Evolutionary conservation across 140 eudicot species (phyloP).

Genomic region (Anethum foeniculum): DNA sequence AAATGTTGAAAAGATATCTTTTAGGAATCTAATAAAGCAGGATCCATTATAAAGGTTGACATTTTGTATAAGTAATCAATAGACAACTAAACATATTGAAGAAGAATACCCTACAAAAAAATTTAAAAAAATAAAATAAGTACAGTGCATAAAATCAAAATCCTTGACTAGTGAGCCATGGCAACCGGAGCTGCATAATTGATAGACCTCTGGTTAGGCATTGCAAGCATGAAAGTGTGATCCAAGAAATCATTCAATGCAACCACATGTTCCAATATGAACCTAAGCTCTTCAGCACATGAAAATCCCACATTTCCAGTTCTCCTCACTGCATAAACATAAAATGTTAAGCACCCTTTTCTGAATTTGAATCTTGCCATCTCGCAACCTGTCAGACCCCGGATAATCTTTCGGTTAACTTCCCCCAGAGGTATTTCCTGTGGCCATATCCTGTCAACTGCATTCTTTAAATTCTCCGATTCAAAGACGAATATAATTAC

Average conservation of each 20-base stretch:
- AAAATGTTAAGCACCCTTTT: constrained; percentile 92
- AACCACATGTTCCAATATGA: constrained; percentile 59
- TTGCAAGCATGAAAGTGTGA: constrained; percentile 93
- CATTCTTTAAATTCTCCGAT: constrained; percentile 44
- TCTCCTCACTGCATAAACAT: constrained; percentile 71
- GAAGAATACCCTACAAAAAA: not conserved
- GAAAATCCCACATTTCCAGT: constrained; percentile 48
- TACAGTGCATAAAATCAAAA: not conserved
- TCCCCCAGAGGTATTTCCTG: constrained; percentile 75
- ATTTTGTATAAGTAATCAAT: not conserved
- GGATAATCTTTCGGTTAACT: constrained; percentile 64
- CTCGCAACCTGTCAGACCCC: constrained; percentile 59
- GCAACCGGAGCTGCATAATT: constrained; percentile 48
- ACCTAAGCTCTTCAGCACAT: constrained; percentile 70
- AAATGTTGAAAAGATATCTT: too few relatives aligned
- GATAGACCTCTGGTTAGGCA: constrained; percentile 82
- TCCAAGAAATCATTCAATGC: constrained; percentile 87
- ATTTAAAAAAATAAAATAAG: not conserved
- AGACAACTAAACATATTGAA: not conserved
- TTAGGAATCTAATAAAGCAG: not conserved
- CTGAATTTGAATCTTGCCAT: constrained; percentile 90
- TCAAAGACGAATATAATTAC: constrained; percentile 71
- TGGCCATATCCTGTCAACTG: constrained; percentile 71
- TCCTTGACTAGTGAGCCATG: constrained; percentile 52
- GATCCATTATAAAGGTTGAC: not conserved